Base-by-base conservation (phyloP, 2,329 filamentous ascomycete species). In the Achaetomium macrosporum region DNA sequence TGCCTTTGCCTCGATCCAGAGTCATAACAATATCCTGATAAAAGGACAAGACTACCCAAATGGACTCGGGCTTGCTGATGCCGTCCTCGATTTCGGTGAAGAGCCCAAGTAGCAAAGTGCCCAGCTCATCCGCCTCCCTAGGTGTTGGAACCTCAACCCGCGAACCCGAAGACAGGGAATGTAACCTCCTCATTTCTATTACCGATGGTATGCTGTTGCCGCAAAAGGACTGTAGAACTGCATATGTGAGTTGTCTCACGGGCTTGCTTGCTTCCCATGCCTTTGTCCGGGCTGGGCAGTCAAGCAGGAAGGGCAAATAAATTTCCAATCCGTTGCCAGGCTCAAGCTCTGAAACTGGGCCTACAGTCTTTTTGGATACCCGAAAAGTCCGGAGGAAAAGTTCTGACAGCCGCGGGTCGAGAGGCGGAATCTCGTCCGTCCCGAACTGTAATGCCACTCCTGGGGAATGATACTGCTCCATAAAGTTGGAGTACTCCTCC, bases 301-400 rank as follows among this genome's bases (percentile, higher is more conserved):
- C 73, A 10, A 74, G 60, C 16, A 76, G 62, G 15, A 69, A 61
- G 1, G 73, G 73, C 2, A 73, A 57, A 48, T 72, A 75, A 53
- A 73, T 68, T 1, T 65, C 61, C 16, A 60, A 40, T 7, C 39
- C 41, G 12, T 29, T 36, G 31, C 8, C 57, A 6, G 35, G 3
- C 4, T 16, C 3, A 2, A 29, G 16, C 2, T 44, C 30, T 36
- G 19, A 33, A 4, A 12, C n/a, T 2, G n/a, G 13, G 8, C 33
- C 49, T 1, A 10, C 29, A n/a, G 5, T 2, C 13, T 15, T 36
- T 5, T 25, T 25, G 25, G 39, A 16, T 6, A 4, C 16, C 15
- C 35, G 47, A 29, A 61, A 51, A 48, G 53, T 60, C n/a, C 63
- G 59, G 19, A 66, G 51, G 15, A 57, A 53, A n/a, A 65, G 33